These are phyloP conservation scores for Stenogyne calaminthoides DNA, from an alignment of 305 asterid species.

Conservation along the genomic window DNA sequence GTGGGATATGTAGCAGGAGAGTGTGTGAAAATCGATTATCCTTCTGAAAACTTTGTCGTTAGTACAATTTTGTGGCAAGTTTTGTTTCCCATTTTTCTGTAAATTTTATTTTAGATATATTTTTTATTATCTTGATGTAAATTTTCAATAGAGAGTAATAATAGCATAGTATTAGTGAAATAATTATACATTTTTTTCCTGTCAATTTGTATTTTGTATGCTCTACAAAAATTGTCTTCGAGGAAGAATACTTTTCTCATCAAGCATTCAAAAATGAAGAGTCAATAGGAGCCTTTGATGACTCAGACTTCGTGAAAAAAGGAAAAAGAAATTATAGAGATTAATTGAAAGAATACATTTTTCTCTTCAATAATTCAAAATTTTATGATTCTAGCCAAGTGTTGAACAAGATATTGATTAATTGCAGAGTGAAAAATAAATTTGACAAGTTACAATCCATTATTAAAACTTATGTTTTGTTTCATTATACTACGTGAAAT, in stretches of 20 bases:
- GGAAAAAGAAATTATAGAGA: background rate
- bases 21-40: slow-evolving; percentile 1
- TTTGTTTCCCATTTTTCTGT: slow-evolving; percentile 4
- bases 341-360: background rate
- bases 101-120: background rate
- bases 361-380: background rate
- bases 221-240: background rate
- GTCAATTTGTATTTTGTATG: background rate
- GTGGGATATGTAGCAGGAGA: slow-evolving; percentile 13
- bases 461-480: background rate
- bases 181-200: background rate
- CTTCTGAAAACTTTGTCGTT: slow-evolving; percentile 6
- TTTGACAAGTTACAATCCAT: background rate
- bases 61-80: slow-evolving; percentile 18
- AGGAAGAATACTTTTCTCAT: background rate
- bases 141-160: slow-evolving; percentile 1
- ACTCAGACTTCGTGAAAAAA: background rate
- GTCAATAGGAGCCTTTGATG: background rate
- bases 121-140: slow-evolving; percentile 14
- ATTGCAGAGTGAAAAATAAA: background rate
- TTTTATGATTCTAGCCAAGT: background rate
- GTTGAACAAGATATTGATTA: background rate
- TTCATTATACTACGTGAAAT: no score
- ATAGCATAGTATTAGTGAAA: background rate
- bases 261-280: background rate